phyloP scores from a whole-genome alignment of 306 rosid species.

The Alnus rubra region DNA sequence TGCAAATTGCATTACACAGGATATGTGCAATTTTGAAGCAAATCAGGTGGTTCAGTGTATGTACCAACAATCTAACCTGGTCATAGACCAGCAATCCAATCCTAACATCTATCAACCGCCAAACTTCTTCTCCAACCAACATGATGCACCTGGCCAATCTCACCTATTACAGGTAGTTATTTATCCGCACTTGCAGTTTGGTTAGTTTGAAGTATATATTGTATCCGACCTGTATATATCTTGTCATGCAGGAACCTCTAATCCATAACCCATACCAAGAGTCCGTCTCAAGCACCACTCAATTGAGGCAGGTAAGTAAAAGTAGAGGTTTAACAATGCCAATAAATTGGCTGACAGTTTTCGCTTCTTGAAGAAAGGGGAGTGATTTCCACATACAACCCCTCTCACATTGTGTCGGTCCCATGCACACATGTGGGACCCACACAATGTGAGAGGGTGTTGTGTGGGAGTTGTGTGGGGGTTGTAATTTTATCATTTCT shows the following conservation, averaged over 20 bases:
- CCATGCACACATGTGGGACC: too few relatives aligned
- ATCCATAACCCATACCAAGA: conserved; percentile 46
- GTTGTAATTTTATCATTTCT: background rate
- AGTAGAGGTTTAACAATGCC: conserved; percentile 6
- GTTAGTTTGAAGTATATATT: background rate
- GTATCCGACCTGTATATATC: conserved; percentile 26
- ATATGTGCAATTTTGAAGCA: conserved; percentile 50
- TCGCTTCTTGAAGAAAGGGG: background rate
- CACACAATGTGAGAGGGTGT: too few relatives aligned
- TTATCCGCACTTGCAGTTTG: conserved; percentile 16
- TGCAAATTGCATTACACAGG: conserved; percentile 37
- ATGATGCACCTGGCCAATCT: conserved; percentile 48
- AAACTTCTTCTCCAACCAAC: conserved; percentile 51
- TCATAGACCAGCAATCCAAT: conserved; percentile 44
- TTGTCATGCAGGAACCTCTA: conserved; percentile 43
- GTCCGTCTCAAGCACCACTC: conserved; percentile 44
- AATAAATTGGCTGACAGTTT: background rate
- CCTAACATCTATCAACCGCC: conserved; percentile 43
- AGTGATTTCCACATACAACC: too few relatives aligned
- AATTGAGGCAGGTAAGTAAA: conserved; percentile 46
- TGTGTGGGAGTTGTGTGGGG: too few relatives aligned
- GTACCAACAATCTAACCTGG: conserved; percentile 44
- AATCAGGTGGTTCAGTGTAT: conserved; percentile 50
- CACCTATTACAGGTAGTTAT: conserved; percentile 51
- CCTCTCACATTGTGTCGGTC: too few relatives aligned